These are phyloP conservation scores for Citrus australasica DNA, from an alignment of 345 rosid species.

Conservation along the genomic window DNA sequence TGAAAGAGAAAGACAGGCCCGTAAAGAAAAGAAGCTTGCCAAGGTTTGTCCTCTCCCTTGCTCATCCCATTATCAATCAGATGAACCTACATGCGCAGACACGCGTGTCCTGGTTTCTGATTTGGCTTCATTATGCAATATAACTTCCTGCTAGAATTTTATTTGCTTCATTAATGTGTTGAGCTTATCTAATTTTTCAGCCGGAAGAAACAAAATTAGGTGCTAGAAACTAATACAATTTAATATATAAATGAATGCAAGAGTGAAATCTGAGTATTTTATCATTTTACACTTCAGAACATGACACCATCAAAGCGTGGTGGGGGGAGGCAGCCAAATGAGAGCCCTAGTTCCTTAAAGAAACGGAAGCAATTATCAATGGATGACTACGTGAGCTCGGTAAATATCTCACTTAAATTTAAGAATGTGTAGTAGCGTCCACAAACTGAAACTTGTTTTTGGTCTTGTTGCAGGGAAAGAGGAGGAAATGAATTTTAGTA, in stretches of 20 bases:
- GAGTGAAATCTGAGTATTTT: background rate
- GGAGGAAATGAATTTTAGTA: slow-evolving; percentile 45
- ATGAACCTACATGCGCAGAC: background rate
- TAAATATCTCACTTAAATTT: slow-evolving; percentile 22
- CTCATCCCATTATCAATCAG: background rate
- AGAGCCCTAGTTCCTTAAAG: slow-evolving; percentile 59
- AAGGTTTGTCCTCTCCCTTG: slow-evolving; percentile 44
- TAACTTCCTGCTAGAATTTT: background rate
- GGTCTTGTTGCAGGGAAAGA: slow-evolving; percentile 52
- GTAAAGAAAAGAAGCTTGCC: slow-evolving; percentile 95
- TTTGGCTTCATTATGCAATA: background rate
- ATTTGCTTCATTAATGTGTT: background rate
- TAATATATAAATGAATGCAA: background rate
- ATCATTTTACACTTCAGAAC: slow-evolving; percentile 28
- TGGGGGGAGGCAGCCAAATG: slow-evolving; percentile 56
- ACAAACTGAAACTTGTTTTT: background rate
- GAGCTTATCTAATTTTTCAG: background rate
- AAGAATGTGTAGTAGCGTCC: background rate
- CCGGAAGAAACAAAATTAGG: background rate
- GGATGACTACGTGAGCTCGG: slow-evolving; percentile 71
- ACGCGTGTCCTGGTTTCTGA: background rate
- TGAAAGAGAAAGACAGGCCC: slow-evolving; percentile 96
- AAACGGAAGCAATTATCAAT: slow-evolving; percentile 80
- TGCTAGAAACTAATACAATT: background rate
- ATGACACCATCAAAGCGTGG: slow-evolving; percentile 76